These are phyloP conservation scores for Colletotrichum lini DNA, from an alignment of 2,329 filamentous ascomycete genomes.

Conservation along the genomic window DNA sequence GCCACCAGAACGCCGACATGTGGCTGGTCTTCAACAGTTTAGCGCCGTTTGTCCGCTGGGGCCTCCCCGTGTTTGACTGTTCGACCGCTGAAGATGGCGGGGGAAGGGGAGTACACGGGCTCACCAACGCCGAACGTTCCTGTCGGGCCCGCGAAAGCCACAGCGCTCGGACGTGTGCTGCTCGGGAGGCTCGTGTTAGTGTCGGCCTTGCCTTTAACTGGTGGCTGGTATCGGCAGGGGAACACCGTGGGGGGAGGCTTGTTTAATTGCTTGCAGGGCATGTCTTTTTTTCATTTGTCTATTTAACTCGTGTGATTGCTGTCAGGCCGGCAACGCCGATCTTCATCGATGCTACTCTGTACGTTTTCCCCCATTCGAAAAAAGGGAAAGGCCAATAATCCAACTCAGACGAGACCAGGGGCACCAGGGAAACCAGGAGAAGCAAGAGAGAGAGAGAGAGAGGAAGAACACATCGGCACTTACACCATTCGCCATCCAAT, in stretches of 20 bases:
- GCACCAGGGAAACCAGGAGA: too few relatives aligned
- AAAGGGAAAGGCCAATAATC: constrained; percentile 1
- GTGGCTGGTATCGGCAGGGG: constrained; percentile 34
- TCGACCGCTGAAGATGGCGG: constrained; percentile 35
- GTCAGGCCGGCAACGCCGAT: constrained; percentile 18
- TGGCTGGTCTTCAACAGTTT: constrained; percentile 26
- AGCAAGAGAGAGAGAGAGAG: neutral
- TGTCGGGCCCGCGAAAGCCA: constrained; percentile 14
- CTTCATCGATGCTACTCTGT: constrained; percentile 3
- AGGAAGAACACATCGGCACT: constrained; percentile 5
- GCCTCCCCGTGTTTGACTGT: constrained; percentile 12
- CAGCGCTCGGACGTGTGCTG: constrained; percentile 23
- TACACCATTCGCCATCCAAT: neutral
- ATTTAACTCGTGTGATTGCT: constrained; percentile 24
- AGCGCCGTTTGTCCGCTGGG: constrained; percentile 21
- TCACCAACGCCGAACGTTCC: constrained; percentile 17
- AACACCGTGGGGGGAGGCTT: neutral
- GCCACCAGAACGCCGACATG: constrained; percentile 12
- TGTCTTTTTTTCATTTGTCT: neutral
- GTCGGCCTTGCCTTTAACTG: constrained; percentile 27
- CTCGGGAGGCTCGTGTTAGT: constrained; percentile 22
- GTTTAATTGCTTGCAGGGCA: constrained; percentile 2
- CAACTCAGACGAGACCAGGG: neutral
- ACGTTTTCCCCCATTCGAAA: constrained; percentile 12
- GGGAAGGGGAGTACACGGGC: neutral